Conservation (phyloP, 169 alveolate genomes). For the Amoebophrya sp. region DNA sequence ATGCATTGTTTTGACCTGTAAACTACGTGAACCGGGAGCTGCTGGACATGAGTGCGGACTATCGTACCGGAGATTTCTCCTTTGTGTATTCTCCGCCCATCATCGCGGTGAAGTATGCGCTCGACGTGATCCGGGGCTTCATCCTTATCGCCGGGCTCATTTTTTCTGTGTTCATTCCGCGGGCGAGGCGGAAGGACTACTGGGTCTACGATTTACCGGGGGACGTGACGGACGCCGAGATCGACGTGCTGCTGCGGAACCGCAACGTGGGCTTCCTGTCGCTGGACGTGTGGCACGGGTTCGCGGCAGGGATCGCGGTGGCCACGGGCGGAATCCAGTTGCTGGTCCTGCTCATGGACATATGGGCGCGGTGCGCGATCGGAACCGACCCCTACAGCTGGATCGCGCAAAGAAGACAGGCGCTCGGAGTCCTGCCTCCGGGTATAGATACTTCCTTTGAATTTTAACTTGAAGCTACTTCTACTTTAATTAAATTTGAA, state of each 20-base stretch:
- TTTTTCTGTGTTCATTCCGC: background rate
- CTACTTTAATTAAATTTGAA: too few species aligned
- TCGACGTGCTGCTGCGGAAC: background rate
- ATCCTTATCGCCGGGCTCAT: background rate
- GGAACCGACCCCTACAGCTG: too few species aligned
- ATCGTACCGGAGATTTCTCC: too few species aligned
- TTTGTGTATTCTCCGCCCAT: background rate
- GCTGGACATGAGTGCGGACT: too few species aligned
- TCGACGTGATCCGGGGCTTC: background rate
- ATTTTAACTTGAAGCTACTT: too few species aligned
- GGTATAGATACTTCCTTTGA: too few species aligned
- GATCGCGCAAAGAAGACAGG: too few species aligned
- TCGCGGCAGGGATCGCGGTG: background rate
- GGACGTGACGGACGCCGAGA: background rate
- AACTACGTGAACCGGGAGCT: too few species aligned
- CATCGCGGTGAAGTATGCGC: background rate
- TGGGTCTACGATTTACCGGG: background rate
- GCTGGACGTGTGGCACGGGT: background rate
- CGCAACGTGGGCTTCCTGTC: background rate
- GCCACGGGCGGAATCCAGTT: background rate
- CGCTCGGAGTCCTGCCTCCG: too few species aligned
- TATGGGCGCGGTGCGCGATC: background rate
- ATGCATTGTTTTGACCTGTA: too few species aligned
- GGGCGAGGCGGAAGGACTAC: background rate
- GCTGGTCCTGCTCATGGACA: background rate